Percentiles rank a stretch among this genome's conserved stretches.
phyloP scores from a whole-genome alignment of 2,329 filamentous ascomycete genomes.

The Xylariales sp. region DNA sequence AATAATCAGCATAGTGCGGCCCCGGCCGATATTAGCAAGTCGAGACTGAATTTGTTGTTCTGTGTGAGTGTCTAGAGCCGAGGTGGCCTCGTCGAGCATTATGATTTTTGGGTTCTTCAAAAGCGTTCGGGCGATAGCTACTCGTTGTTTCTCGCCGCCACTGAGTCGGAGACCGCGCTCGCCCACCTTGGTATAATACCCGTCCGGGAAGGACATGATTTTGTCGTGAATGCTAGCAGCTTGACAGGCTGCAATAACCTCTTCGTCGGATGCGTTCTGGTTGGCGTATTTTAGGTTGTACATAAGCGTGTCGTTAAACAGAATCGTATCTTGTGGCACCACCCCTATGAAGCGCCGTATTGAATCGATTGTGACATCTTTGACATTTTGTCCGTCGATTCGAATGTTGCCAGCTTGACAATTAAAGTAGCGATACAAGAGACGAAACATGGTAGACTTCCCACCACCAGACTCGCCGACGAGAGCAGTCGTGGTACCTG shows the following conservation, averaged over 20 bases:
- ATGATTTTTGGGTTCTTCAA: constrained; percentile 93
- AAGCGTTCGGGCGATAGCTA: constrained; percentile 92
- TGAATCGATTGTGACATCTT: constrained; percentile 92
- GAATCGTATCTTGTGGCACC: constrained; percentile 93
- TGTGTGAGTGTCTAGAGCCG: constrained; percentile 89
- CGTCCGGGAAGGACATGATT: constrained; percentile 87
- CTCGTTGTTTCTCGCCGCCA: constrained; percentile 92
- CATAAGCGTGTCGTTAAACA: constrained; percentile 96
- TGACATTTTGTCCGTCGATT: constrained; percentile 85
- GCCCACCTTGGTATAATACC: constrained; percentile 89
- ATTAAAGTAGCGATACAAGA: constrained; percentile 98
- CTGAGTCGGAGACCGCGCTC: constrained; percentile 88
- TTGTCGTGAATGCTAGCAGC: constrained; percentile 94
- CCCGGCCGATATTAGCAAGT: constrained; percentile 81
- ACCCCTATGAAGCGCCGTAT: constrained; percentile 91
- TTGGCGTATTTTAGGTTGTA: constrained; percentile 95
- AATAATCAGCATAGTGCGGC: constrained; percentile 94
- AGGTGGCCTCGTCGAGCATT: constrained; percentile 92
- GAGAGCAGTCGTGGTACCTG: constrained; percentile 93
- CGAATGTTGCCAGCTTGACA: constrained; percentile 81
- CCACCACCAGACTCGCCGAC: constrained; percentile 97
- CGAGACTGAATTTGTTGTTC: constrained; percentile 94
- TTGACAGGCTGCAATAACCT: constrained; percentile 83
- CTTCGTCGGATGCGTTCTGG: constrained; percentile 80
- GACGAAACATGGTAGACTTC: constrained; percentile 95